A percentile compares a stretch with the other conserved stretches of the same genome.
Conservation (phyloP, 768 basidiomycete species). For the Suillus alpinus region DNA sequence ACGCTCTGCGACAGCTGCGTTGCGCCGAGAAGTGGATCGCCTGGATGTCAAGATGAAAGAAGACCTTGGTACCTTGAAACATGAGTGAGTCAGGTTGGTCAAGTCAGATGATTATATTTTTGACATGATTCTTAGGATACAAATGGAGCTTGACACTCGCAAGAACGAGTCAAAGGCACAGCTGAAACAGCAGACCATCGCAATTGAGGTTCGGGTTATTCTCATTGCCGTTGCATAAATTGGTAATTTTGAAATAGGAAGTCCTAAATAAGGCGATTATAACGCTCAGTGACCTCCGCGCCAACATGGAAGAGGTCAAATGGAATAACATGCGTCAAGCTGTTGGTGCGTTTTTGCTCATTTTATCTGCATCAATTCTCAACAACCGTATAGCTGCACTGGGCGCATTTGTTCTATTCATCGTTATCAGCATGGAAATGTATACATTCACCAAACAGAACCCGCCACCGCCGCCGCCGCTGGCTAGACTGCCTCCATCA, state of each 20-base stretch:
- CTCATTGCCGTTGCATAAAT: background rate
- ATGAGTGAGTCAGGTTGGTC: constrained; percentile 64
- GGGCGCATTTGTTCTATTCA: constrained; percentile 62
- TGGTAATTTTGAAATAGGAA: constrained; percentile 43
- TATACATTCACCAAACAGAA: constrained; percentile 40
- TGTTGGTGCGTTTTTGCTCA: constrained; percentile 51
- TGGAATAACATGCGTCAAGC: constrained; percentile 89
- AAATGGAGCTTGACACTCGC: constrained; percentile 93
- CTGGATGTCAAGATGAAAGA: constrained; percentile 92
- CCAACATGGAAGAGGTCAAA: constrained; percentile 79
- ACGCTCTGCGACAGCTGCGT: constrained; percentile 66
- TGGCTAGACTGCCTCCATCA: constrained; percentile 1
- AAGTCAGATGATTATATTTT: background rate
- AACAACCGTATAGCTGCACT: constrained; percentile 48
- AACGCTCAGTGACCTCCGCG: constrained; percentile 71
- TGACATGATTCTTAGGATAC: constrained; percentile 57
- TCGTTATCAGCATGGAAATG: constrained; percentile 70
- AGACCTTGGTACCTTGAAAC: constrained; percentile 82
- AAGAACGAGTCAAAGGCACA: constrained; percentile 89
- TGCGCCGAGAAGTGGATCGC: constrained; percentile 83
- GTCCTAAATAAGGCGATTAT: constrained; percentile 74
- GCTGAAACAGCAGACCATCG: constrained; percentile 78
- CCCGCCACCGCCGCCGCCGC: constrained; percentile 21
- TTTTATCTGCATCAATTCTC: background rate
- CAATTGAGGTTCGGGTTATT: constrained; percentile 62